A percentile compares a stretch with the other conserved stretches of the same genome.
Evolutionary conservation across 2,329 filamentous ascomycete genomes (phyloP).

Genomic region (Paraconiothyrium sp.): DNA sequence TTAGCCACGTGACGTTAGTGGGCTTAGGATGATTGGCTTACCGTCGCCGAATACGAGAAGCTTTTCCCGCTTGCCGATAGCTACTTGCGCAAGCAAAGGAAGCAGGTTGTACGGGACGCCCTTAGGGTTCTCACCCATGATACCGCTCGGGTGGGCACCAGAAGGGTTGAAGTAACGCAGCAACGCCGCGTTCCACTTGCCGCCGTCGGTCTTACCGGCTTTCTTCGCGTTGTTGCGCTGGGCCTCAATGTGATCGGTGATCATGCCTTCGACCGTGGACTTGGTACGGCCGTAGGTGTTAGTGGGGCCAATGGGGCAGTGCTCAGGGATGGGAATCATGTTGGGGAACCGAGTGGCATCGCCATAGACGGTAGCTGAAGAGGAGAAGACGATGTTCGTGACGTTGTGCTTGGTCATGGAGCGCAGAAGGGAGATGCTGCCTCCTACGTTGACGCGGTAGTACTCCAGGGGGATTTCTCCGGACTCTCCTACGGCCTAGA

Average conservation of each 20-base stretch:
- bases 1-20: constrained; percentile 21
- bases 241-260: constrained; percentile 88
- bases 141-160: constrained; percentile 90
- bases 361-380: constrained; percentile 96
- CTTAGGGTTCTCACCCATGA: constrained; percentile 98
- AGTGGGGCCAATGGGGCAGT: constrained; percentile 94
- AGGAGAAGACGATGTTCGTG: constrained; percentile 97
- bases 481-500: constrained; percentile 92
- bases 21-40: constrained; percentile 50
- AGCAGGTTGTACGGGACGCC: constrained; percentile 96
- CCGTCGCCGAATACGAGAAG: constrained; percentile 93
- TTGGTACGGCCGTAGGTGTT: constrained; percentile 99
- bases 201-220: constrained; percentile 70
- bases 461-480: constrained; percentile 94
- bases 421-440: constrained; percentile 85
- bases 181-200: constrained; percentile 92
- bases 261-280: constrained; percentile 88
- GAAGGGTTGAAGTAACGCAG: constrained; percentile 98
- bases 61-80: constrained; percentile 93
- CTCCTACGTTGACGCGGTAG: constrained; percentile 96
- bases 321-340: constrained; percentile 99
- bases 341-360: constrained; percentile 94
- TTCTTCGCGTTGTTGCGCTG: constrained; percentile 86
- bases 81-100: constrained; percentile 92
- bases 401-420: constrained; percentile 92